Evolutionary conservation across 2,329 filamentous ascomycete species (phyloP), one percentile per base, ranked within the genome.

Genomic region (Neofusicoccum sp.): DNA sequence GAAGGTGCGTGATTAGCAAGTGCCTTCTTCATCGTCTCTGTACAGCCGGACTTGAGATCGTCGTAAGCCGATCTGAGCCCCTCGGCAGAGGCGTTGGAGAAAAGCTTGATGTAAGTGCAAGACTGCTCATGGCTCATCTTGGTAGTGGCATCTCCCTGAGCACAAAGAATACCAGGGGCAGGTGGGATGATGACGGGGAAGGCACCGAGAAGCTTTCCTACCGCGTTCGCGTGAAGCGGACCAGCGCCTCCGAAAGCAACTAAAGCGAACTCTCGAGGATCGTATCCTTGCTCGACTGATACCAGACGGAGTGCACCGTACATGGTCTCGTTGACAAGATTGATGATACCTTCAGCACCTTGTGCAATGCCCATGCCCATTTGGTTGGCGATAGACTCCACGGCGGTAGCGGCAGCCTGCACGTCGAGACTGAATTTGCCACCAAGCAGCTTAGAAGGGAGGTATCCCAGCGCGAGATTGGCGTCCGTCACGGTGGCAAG

Each of bases 121-220:
- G 78, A 80, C 58, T 79, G 71, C 43, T 79, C 77, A 51, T 80
- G 78, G 41, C 77, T 77, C 65, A 82, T 75, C 63, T 79, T 79
- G 0, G 80, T 82, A 1, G 77, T 80, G 3, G 76, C 78, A 69
- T 82, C 80, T 0, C 80, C 80, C 59, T 79, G 76, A 2, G 80
- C 80, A 62, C 80, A 82, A 0, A 82, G 69, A 8, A 80, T 78
- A 24, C 80, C 80, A 4, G 80, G 80, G 1, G 78, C 78, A 1
- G 77, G 79, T 9, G 80, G 80, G 2, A 82, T 71, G n/a, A 82
- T 81, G n/a, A 82, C 79, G 4, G 80, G 80, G 76, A 78, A 82
- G 2, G 79, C 77, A 0, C 78, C 78, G 4, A 82, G 73, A 1
- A 82, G 73, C 64, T 80, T 75, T 24, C 80, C 80, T 1, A 82